Evolutionary conservation across 148 eudicot genomes (phyloP).

Genomic region (Diospyros kaki): DNA sequence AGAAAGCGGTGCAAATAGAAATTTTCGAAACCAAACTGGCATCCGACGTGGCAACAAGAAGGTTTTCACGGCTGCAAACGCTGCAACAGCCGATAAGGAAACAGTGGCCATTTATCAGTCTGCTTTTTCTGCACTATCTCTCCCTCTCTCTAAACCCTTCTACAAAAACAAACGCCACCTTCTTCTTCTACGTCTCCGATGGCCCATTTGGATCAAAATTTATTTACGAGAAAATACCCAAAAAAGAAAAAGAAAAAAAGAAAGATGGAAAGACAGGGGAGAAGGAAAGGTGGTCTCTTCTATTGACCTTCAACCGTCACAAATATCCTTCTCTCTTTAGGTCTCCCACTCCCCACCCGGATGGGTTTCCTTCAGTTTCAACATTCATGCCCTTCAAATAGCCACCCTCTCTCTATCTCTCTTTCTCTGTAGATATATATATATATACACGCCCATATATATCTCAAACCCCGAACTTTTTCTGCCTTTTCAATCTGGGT

Average conservation of each 20-base stretch:
- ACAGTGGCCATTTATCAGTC: slow-evolving; percentile 1
- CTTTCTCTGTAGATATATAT: background rate
- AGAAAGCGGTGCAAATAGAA: too few relatives aligned
- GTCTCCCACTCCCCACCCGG: background rate
- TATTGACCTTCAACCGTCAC: slow-evolving; percentile 20
- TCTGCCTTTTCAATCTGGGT: slow-evolving; percentile 16
- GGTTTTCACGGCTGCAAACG: background rate
- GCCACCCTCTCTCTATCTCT: slow-evolving; percentile 2
- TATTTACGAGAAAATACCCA: background rate
- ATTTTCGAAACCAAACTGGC: too few relatives aligned
- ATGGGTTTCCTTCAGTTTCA: slow-evolving; percentile 11
- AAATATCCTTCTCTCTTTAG: slow-evolving; percentile 8
- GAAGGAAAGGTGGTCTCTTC: slow-evolving; percentile 12
- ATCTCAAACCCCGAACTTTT: background rate
- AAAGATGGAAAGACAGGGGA: background rate
- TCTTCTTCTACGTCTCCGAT: slow-evolving; percentile 8
- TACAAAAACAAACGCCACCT: background rate
- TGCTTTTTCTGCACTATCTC: background rate
- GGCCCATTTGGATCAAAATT: slow-evolving; percentile 14
- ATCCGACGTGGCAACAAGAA: too few relatives aligned
- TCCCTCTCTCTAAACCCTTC: background rate
- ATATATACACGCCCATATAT: background rate
- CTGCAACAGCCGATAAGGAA: background rate
- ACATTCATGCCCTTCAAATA: background rate
- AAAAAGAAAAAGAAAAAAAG: slow-evolving; percentile 15